A percentile compares a stretch with the other conserved stretches of the same genome.
These are phyloP conservation scores for Epichloe aotearoae DNA, from an alignment of 2,329 filamentous ascomycete genomes.

Conservation along the genomic window DNA sequence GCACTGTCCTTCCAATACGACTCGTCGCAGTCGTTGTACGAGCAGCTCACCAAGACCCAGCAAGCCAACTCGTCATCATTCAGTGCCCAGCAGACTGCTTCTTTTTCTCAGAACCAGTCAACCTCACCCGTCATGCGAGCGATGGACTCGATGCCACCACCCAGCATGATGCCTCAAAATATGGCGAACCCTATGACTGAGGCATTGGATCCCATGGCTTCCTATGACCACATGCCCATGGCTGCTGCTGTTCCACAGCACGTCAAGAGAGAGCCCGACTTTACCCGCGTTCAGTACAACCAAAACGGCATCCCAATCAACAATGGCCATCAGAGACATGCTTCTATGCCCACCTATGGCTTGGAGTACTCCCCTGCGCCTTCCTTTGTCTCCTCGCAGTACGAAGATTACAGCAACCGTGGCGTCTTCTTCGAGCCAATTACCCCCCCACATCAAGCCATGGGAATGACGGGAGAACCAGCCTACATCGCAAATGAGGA, in stretches of 20 bases:
- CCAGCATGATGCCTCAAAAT: conserved; percentile 57
- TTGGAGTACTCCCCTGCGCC: conserved; percentile 97
- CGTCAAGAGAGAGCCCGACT: conserved; percentile 84
- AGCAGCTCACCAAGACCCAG: conserved; percentile 98
- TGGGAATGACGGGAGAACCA: conserved; percentile 72
- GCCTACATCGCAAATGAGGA: conserved; percentile 98
- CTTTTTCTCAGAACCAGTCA: conserved; percentile 63
- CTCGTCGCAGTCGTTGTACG: conserved; percentile 95
- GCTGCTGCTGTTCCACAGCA: conserved; percentile 55
- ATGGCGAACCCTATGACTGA: conserved; percentile 42
- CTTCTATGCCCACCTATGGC: conserved; percentile 92
- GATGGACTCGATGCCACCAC: conserved; percentile 88
- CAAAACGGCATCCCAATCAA: conserved; percentile 78
- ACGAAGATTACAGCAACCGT: conserved; percentile 93
- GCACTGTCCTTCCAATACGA: conserved; percentile 98
- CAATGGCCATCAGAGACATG: conserved; percentile 79
- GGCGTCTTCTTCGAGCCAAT: conserved; percentile 94
- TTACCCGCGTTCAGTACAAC: conserved; percentile 71
- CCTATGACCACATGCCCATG: conserved; percentile 59
- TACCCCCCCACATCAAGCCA: conserved; percentile 88
- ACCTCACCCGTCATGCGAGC: conserved; percentile 81
- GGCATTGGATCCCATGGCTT: conserved; percentile 59
- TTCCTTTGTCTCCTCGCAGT: conserved; percentile 96
- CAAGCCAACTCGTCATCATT: conserved; percentile 98
- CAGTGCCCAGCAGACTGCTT: conserved; percentile 56